Base-by-base conservation (phyloP, 192 early-diverging fungal genomes). In the Backusella tuberculispora region DNA sequence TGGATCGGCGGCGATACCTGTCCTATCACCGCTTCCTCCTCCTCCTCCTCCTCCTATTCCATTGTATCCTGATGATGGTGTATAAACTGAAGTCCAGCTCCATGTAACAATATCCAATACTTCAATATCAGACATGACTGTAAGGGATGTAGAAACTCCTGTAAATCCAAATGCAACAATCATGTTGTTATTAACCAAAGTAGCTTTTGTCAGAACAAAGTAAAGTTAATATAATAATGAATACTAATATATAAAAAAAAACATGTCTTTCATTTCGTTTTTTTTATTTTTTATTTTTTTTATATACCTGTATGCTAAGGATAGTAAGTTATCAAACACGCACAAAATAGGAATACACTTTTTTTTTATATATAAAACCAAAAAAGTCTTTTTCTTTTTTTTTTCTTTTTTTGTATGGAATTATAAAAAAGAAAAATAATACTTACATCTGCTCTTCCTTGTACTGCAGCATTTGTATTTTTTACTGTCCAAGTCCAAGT, bases 401-500 rank as follows among this genome's bases (percentile, higher is more conserved):
- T 29, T 29, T 63, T 63, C 8, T 24, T 63, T 60, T 48, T 48
- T 48, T 48, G 12, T 48, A 48, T 9, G 12, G 26, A 63, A 63
- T 29, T 34, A 64, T 26, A 17, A 65, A 40, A 17, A 60, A 21
- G 15, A n/a, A 24, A 48, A n/a, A 48, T 37, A 43, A 53, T 69
- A 77, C 78, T 79, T 66, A 79, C 78, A 63, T 79, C 78, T 38
- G 78, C 78, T 72, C 78, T 56, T 46, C 78, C 78, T 50, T 79
- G 78, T 1, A 79, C 78, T 66, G 69, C 74, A 43, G 78, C 78
- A 43, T 74, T 79, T 19, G 78, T 79, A 45, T 65, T 75, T 29
- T 79, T 79, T 9, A 79, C 78, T 40, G 69, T 74, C 78, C 78
- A 79, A n/a, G 78, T 71, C 78, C 78, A 79, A n/a, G 73, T 79